These are phyloP conservation scores for Pistacia atlantica DNA, from an alignment of 345 rosid species.

Conservation along the genomic window DNA sequence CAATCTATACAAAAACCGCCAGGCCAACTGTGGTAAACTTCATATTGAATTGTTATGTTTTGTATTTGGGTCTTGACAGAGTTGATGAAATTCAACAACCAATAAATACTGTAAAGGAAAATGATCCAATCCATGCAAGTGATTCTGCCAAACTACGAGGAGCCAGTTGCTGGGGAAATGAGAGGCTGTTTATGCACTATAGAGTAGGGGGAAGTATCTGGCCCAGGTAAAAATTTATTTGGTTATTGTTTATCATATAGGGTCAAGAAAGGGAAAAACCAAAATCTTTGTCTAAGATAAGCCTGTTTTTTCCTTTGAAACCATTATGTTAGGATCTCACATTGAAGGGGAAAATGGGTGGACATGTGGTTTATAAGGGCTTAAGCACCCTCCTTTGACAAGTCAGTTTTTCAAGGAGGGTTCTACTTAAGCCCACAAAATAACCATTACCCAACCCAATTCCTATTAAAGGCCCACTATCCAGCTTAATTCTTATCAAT, in stretches of 20 bases:
- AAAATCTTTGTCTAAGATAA: conserved; percentile 8
- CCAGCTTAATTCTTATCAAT: too few species aligned
- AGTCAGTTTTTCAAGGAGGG: too few species aligned
- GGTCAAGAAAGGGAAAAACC: background rate
- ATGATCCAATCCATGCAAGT: conserved; percentile 31
- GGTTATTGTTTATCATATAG: conserved; percentile 3
- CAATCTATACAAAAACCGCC: too few species aligned
- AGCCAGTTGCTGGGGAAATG: conserved; percentile 74
- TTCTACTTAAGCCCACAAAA: too few species aligned
- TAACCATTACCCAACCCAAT: too few species aligned
- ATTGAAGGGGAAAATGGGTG: too few species aligned
- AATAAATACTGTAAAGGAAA: conserved; percentile 31
- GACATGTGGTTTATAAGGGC: too few species aligned
- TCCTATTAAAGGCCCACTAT: too few species aligned
- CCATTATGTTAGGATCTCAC: too few species aligned
- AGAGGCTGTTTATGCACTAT: conserved; percentile 84
- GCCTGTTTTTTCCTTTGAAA: background rate
- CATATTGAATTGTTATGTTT: conserved; percentile 6
- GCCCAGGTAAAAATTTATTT: conserved; percentile 51
- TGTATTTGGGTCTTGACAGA: conserved; percentile 34
- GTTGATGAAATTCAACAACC: conserved; percentile 71
- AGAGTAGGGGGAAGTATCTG: conserved; percentile 57
- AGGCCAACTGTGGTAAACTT: background rate
- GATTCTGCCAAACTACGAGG: conserved; percentile 36
- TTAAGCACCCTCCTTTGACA: too few species aligned